Conservation (phyloP, 2,329 filamentous ascomycete species). For the Monilinia laxa region DNA sequence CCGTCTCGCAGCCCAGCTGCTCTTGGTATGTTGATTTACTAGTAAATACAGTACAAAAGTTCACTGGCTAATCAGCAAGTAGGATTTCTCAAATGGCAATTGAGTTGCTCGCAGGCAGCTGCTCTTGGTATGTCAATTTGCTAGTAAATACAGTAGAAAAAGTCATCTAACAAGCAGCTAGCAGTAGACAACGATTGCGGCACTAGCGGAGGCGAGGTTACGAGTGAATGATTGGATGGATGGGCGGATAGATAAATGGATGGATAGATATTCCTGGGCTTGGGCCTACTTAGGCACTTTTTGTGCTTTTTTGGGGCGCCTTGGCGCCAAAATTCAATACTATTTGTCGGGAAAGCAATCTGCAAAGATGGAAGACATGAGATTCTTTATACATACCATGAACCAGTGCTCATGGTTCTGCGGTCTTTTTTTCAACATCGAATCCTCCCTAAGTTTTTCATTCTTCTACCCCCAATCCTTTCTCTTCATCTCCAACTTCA, state of each 20-base stretch:
- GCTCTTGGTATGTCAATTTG: background rate
- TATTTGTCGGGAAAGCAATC: background rate
- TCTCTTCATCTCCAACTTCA: background rate
- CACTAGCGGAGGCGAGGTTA: background rate
- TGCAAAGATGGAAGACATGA: slow-evolving; percentile 1
- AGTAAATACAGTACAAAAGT: background rate
- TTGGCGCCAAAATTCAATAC: background rate
- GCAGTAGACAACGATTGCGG: background rate
- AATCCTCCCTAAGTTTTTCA: background rate
- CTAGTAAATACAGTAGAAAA: background rate
- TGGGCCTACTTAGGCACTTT: slow-evolving; percentile 11
- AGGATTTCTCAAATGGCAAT: background rate
- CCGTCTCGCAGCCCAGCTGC: too few relatives aligned
- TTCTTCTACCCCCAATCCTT: background rate
- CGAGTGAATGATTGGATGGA: background rate
- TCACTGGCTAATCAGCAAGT: background rate
- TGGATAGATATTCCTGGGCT: background rate
- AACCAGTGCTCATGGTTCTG: background rate
- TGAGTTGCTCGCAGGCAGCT: background rate
- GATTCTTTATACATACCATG: slow-evolving; percentile 9
- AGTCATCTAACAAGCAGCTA: slow-evolving; percentile 1
- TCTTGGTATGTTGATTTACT: background rate
- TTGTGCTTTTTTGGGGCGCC: background rate
- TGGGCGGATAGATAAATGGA: background rate
- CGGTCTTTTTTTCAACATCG: background rate